These are phyloP conservation scores for Tricholoma bakamatsutake DNA, from an alignment of 768 basidiomycete species.

Conservation along the genomic window DNA sequence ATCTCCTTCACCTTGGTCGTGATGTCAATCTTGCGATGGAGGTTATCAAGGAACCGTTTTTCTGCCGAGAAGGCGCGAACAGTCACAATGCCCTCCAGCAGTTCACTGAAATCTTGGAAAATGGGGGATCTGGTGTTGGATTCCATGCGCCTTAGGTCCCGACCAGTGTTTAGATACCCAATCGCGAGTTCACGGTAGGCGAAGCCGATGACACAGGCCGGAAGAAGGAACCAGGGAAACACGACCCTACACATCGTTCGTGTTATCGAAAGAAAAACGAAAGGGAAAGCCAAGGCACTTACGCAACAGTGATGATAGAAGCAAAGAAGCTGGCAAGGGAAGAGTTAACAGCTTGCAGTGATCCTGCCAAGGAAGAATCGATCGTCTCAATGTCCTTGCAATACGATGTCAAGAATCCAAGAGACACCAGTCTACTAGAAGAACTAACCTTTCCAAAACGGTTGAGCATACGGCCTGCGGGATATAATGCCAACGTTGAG, in stretches of 20 bases:
- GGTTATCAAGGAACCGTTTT: slow-evolving; percentile 63
- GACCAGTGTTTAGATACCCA: slow-evolving; percentile 73
- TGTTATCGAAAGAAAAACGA: slow-evolving; percentile 1
- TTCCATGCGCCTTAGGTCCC: slow-evolving; percentile 87
- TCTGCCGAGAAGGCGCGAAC: slow-evolving; percentile 89
- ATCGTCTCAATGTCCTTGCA: slow-evolving; percentile 78
- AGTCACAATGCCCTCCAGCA: slow-evolving; percentile 87
- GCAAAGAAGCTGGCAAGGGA: slow-evolving; percentile 75
- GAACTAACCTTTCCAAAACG: slow-evolving; percentile 62
- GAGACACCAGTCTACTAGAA: background rate
- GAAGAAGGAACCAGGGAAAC: slow-evolving; percentile 80
- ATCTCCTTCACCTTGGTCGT: slow-evolving; percentile 58
- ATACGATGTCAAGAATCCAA: background rate
- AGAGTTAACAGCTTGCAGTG: slow-evolving; percentile 70
- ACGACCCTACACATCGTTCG: slow-evolving; percentile 38
- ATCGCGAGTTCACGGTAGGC: slow-evolving; percentile 66
- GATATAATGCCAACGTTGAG: background rate
- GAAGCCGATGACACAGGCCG: slow-evolving; percentile 67
- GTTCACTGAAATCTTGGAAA: slow-evolving; percentile 76
- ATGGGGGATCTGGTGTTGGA: slow-evolving; percentile 83
- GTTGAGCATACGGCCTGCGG: slow-evolving; percentile 74
- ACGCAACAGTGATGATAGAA: slow-evolving; percentile 69
- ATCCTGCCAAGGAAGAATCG: slow-evolving; percentile 62
- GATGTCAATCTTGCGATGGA: slow-evolving; percentile 68
- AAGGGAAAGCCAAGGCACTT: slow-evolving; percentile 18